Base-by-base conservation (phyloP, 2,329 filamentous ascomycete genomes). In the Scopulariopsis brevicaulis region DNA sequence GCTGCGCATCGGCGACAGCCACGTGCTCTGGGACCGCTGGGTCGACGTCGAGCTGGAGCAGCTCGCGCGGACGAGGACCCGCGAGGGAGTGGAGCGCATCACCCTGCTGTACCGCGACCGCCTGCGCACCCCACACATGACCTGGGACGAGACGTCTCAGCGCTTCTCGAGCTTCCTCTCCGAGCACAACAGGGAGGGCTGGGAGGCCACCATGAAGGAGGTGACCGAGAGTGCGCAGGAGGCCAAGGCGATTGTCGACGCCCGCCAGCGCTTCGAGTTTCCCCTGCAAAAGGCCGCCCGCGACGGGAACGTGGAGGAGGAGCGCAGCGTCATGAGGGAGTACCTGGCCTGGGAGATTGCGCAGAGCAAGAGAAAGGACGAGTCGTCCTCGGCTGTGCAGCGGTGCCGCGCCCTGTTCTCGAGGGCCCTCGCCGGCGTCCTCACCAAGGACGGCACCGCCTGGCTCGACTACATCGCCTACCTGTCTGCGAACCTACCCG, bases 381-480 rank as follows among this genome's bases (percentile, higher is more conserved):
- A 75, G 76, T 55, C 71, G 73, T 54, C 68, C 71, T 12, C 70
- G 73, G 20, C 46, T n/a, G 46, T 50, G 22, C 25, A 69, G 75
- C 20, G 70, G 76, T 83, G 80, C 64, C 71, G 81, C 34, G 81
- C 79, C n/a, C 77, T 96, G 1, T 96, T 89, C 67, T 85, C 90
- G 64, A 84, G 93, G 59, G 91, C 90, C 22, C 78, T 93, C 54
- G 71, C 82, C 74, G 68, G 79, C 43, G 74, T 86, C 46, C 88
- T 96, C 60, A 83, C 88, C 3, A 83, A 84, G 1, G 85, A 93
- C 64, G 82, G 90, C 43, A 77, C 80, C 15, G 79, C 88, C 51
- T 97, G 93, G 93, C 84, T 87, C 66, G 90, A 96, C 63, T 90
- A 91, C 65, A 76, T 90, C 32, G 87, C 90, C 60, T 91, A 90